Percentiles rank a stretch among this genome's conserved stretches.
These are phyloP conservation scores for Verbena officinalis DNA, from an alignment of 257 asterid genomes.

Conservation along the genomic window DNA sequence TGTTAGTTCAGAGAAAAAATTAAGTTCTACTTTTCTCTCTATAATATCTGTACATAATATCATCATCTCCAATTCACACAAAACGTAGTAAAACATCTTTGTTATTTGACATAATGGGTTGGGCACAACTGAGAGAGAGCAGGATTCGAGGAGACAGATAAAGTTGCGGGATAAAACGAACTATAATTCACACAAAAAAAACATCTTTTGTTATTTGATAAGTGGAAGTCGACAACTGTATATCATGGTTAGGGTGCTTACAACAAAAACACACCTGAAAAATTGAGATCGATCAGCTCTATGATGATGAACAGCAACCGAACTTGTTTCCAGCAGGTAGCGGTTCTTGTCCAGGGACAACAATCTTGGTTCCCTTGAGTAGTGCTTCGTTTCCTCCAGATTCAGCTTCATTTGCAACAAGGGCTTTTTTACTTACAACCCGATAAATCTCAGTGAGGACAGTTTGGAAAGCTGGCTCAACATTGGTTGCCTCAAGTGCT, in stretches of 20 bases:
- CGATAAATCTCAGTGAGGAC: constrained; percentile 76
- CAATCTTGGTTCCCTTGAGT: constrained; percentile 70
- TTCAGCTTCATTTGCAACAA: constrained; percentile 77
- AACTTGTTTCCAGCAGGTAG: constrained; percentile 49
- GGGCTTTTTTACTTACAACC: constrained; percentile 74
- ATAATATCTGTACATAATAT: no score
- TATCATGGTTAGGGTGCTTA: constrained; percentile 8
- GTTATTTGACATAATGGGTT: background rate
- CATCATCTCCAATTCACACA: no score
- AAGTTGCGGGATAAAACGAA: background rate
- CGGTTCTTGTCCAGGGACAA: constrained; percentile 69
- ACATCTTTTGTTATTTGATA: constrained; percentile 12
- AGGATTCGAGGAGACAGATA: no score
- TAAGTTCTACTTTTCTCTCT: no score
- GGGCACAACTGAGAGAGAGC: background rate
- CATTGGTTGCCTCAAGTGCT: constrained; percentile 83
- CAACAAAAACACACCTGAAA: constrained; percentile 12
- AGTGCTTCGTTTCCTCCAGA: constrained; percentile 71
- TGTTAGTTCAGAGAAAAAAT: no score
- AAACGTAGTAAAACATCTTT: no score
- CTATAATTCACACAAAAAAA: constrained; percentile 14
- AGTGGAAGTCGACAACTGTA: constrained; percentile 17
- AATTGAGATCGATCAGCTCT: constrained; percentile 28
- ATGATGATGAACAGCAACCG: constrained; percentile 70
- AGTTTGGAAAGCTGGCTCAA: constrained; percentile 73